Conservation (phyloP, 306 rosid genomes). For the Dalbergia oliveri region DNA sequence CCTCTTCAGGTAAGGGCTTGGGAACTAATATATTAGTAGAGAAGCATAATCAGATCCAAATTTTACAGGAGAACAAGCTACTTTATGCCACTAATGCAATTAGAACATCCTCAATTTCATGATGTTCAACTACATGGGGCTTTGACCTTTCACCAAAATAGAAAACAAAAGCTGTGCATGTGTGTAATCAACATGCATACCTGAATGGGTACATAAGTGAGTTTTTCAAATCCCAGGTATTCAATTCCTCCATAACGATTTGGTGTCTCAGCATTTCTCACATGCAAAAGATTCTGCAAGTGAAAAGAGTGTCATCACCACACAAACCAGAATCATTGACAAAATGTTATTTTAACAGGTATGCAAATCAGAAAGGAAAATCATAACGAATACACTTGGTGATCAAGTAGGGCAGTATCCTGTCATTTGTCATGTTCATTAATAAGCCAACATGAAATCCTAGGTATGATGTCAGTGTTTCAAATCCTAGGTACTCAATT, state of each 20-base stretch:
- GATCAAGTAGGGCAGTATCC: slow-evolving; percentile 15
- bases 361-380: slow-evolving; percentile 10
- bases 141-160: neutral
- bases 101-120: slow-evolving; percentile 29
- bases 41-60: slow-evolving; percentile 29
- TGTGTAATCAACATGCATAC: slow-evolving; percentile 52
- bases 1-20: slow-evolving; percentile 2
- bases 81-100: slow-evolving; percentile 30
- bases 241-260: slow-evolving; percentile 84
- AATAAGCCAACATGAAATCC: slow-evolving; percentile 22
- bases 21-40: slow-evolving; percentile 21
- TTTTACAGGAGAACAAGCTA: slow-evolving; percentile 1
- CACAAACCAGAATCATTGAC: slow-evolving; percentile 17
- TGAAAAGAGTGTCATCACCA: slow-evolving; percentile 45
- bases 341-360: slow-evolving; percentile 35
- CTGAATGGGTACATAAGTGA: slow-evolving; percentile 92
- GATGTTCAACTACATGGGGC: slow-evolving; percentile 11
- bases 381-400: slow-evolving; percentile 3
- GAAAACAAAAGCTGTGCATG: neutral
- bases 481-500: neutral
- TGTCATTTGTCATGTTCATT: neutral
- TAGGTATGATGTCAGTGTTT: neutral
- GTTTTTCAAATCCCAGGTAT: slow-evolving; percentile 91
- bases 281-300: slow-evolving; percentile 86
- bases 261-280: slow-evolving; percentile 71